These are phyloP conservation scores for Saturnispora serradocipensis DNA, from an alignment of 805 yeast genomes.

Conservation along the genomic window DNA sequence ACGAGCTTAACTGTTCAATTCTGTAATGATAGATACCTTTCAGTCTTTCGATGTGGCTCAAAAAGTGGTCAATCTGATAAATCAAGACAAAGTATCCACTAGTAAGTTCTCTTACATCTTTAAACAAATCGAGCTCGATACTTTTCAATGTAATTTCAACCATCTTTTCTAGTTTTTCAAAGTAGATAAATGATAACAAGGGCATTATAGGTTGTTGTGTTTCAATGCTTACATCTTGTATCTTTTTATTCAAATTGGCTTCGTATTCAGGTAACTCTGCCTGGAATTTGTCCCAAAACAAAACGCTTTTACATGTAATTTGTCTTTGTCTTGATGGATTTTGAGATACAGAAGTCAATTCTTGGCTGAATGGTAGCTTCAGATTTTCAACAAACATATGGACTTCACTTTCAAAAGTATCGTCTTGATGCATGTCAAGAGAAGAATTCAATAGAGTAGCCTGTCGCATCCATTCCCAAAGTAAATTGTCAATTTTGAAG, in stretches of 20 bases:
- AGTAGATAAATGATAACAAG: slow-evolving; percentile 60
- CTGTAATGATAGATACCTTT: slow-evolving; percentile 15
- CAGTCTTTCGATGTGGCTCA: slow-evolving; percentile 18
- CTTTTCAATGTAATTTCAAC: slow-evolving; percentile 62
- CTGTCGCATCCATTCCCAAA: slow-evolving; percentile 22
- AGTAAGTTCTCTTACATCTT: slow-evolving; percentile 48
- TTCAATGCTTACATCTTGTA: slow-evolving; percentile 28
- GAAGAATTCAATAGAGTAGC: slow-evolving; percentile 19
- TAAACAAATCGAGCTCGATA: slow-evolving; percentile 65
- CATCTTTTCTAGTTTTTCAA: slow-evolving; percentile 62
- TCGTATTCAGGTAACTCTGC: slow-evolving; percentile 65
- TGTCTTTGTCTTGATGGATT: slow-evolving; percentile 83
- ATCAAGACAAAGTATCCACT: slow-evolving; percentile 6
- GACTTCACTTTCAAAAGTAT: slow-evolving; percentile 9
- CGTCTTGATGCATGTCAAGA: slow-evolving; percentile 1
- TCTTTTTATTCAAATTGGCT: slow-evolving; percentile 10
- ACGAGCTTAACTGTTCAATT: slow-evolving; percentile 14
- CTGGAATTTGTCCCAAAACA: slow-evolving; percentile 73
- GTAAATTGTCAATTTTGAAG: slow-evolving; percentile 29
- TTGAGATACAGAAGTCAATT: slow-evolving; percentile 39
- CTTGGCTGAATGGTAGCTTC: slow-evolving; percentile 37
- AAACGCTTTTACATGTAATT: slow-evolving; percentile 45
- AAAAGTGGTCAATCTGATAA: slow-evolving; percentile 14
- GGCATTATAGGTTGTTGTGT: slow-evolving; percentile 42
- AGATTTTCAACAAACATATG: slow-evolving; percentile 35